Conservation (phyloP, 345 rosid species). For the Heritiera fomes region DNA sequence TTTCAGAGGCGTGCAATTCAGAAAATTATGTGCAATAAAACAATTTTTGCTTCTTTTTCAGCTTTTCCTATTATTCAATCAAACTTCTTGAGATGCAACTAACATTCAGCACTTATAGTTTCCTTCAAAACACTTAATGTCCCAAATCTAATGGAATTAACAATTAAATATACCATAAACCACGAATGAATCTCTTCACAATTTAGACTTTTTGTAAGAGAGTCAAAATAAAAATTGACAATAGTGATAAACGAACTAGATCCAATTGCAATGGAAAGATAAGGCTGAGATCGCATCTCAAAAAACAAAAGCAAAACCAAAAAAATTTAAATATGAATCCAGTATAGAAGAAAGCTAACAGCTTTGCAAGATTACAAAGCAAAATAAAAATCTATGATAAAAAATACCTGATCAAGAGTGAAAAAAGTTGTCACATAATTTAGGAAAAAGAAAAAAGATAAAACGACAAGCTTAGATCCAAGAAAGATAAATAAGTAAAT, state of each 20-base stretch:
- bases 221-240: slow-evolving; percentile 7
- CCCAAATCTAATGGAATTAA: slow-evolving; percentile 13
- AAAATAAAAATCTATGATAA: background rate
- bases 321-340: background rate
- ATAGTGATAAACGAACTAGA: slow-evolving; percentile 22
- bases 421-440: background rate
- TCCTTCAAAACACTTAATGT: background rate
- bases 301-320: background rate
- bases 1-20: background rate
- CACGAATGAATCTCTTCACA: background rate
- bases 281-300: slow-evolving; percentile 21
- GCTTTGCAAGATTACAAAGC: background rate
- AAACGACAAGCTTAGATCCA: slow-evolving; percentile 14
- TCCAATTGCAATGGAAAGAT: slow-evolving; percentile 21
- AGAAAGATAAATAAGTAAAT: background rate
- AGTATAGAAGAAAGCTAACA: background rate
- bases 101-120: background rate
- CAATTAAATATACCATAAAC: background rate
- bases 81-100: background rate
- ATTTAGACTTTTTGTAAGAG: background rate
- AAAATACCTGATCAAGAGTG: slow-evolving; percentile 17
- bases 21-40: background rate
- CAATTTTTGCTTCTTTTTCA: background rate
- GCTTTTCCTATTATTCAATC: background rate
- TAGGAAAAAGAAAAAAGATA: background rate